Conservation (phyloP, 2,329 filamentous ascomycete species). For the Rutstroemia sp. region DNA sequence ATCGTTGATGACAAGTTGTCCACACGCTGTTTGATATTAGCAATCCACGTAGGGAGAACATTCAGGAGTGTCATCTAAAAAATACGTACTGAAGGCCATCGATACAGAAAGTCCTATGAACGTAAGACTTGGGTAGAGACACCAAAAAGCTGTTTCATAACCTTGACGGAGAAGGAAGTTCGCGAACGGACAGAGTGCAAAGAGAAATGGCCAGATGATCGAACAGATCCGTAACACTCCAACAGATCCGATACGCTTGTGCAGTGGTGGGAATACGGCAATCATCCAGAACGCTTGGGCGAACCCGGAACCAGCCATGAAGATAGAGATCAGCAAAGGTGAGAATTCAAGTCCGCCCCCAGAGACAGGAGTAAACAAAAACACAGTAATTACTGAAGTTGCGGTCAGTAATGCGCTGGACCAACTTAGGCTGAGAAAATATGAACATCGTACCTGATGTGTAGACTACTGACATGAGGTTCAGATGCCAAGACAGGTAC, state of each 20-base stretch:
- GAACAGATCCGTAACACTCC: constrained; percentile 54
- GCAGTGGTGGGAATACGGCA: constrained; percentile 60
- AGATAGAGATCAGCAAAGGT: constrained; percentile 55
- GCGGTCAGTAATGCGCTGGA: background rate
- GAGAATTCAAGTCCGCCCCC: constrained; percentile 61
- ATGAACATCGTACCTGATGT: constrained; percentile 42
- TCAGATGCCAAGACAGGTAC: constrained; percentile 56
- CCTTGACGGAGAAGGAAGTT: constrained; percentile 48
- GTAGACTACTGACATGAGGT: constrained; percentile 63
- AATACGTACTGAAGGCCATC: constrained; percentile 43
- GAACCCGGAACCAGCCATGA: constrained; percentile 57
- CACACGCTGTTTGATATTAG: constrained; percentile 43
- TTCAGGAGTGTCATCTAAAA: constrained; percentile 15
- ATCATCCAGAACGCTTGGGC: constrained; percentile 67
- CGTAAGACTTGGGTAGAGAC: constrained; percentile 37
- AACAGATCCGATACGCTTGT: constrained; percentile 58
- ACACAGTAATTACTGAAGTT: constrained; percentile 50
- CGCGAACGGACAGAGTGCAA: constrained; percentile 44
- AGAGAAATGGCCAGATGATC: constrained; percentile 57
- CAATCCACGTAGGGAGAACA: no score
- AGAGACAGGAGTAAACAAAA: constrained; percentile 54
- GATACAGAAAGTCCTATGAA: constrained; percentile 44
- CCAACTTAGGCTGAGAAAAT: background rate
- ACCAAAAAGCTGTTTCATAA: constrained; percentile 30
- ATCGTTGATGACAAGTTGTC: constrained; percentile 70